phyloP scores from a whole-genome alignment of 2,329 filamentous ascomycete species.

The Claviceps humidiphila region DNA sequence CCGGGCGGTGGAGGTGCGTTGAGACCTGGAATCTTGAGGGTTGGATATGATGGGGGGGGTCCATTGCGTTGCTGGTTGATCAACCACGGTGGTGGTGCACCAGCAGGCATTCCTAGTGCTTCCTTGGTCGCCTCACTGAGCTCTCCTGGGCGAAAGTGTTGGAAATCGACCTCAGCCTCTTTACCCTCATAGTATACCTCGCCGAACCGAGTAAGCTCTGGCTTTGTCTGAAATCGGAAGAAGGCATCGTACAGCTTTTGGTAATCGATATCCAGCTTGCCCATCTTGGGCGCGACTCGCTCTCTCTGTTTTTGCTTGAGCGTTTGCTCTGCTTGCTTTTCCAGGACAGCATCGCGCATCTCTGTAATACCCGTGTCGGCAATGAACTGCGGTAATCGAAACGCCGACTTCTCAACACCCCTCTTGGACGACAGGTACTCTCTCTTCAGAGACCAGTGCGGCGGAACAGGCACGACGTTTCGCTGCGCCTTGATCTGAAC shows the following conservation, averaged over 20 bases:
- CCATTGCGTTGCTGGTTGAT: slow-evolving; percentile 94
- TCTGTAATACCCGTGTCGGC: slow-evolving; percentile 94
- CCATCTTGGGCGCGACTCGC: slow-evolving; percentile 88
- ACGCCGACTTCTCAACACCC: slow-evolving; percentile 90
- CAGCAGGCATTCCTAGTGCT: slow-evolving; percentile 83
- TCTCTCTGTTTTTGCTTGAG: slow-evolving; percentile 94
- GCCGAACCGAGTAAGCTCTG: slow-evolving; percentile 81
- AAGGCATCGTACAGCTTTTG: slow-evolving; percentile 97
- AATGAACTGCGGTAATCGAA: slow-evolving; percentile 89
- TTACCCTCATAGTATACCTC: slow-evolving; percentile 99
- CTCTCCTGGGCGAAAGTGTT: slow-evolving; percentile 81
- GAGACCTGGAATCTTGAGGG: slow-evolving; percentile 85
- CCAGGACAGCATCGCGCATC: slow-evolving; percentile 92
- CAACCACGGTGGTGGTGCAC: slow-evolving; percentile 89
- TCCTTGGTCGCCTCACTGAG: slow-evolving; percentile 81
- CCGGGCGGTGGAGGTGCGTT: slow-evolving; percentile 87
- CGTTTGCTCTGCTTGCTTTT: slow-evolving; percentile 85
- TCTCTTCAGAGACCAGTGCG: slow-evolving; percentile 90
- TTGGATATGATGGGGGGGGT: slow-evolving; percentile 85
- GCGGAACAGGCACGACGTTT: slow-evolving; percentile 88
- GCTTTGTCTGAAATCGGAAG: slow-evolving; percentile 95
- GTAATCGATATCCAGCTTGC: slow-evolving; percentile 95
- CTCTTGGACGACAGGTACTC: slow-evolving; percentile 96
- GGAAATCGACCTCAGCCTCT: slow-evolving; percentile 89
- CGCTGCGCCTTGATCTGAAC: slow-evolving; percentile 91